Evolutionary conservation across 768 basidiomycete species (phyloP).

Genomic region (Coprinopsis cinerea): DNA sequence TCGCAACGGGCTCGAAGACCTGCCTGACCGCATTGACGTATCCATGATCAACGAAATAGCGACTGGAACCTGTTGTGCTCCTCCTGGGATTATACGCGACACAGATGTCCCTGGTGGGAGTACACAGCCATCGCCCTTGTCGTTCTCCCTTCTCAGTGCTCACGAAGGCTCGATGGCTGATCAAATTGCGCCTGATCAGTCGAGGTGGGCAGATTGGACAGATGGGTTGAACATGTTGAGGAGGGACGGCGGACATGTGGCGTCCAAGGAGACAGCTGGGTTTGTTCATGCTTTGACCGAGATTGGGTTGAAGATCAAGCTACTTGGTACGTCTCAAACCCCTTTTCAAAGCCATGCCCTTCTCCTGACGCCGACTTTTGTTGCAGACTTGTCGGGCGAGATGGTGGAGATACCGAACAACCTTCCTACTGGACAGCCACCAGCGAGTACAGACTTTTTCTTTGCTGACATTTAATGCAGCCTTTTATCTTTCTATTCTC

Average conservation of each 20-base stretch:
- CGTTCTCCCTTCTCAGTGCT: constrained; percentile 69
- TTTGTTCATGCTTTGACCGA: constrained; percentile 86
- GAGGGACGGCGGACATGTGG: constrained; percentile 74
- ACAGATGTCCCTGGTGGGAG: constrained; percentile 46
- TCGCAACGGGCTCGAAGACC: constrained; percentile 77
- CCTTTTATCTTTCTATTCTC: background rate
- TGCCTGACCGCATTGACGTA: constrained; percentile 82
- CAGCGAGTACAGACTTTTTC: constrained; percentile 77
- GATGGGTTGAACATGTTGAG: constrained; percentile 88
- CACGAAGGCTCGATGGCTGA: constrained; percentile 72
- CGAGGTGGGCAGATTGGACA: constrained; percentile 90
- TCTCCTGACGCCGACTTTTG: constrained; percentile 6
- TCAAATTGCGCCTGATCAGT: constrained; percentile 70
- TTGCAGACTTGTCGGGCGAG: constrained; percentile 78
- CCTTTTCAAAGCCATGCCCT: background rate
- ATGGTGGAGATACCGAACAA: constrained; percentile 85
- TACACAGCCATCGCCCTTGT: constrained; percentile 50
- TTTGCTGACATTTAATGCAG: constrained; percentile 56
- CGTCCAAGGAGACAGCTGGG: constrained; percentile 79
- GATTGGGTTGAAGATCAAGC: constrained; percentile 86
- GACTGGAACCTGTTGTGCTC: constrained; percentile 66
- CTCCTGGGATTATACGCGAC: constrained; percentile 58
- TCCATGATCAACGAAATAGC: constrained; percentile 74
- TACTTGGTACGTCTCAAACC: constrained; percentile 54
- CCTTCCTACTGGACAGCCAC: constrained; percentile 71